phyloP scores from a whole-genome alignment of 805 yeast species.

The Wickerhamiella cacticola region DNA sequence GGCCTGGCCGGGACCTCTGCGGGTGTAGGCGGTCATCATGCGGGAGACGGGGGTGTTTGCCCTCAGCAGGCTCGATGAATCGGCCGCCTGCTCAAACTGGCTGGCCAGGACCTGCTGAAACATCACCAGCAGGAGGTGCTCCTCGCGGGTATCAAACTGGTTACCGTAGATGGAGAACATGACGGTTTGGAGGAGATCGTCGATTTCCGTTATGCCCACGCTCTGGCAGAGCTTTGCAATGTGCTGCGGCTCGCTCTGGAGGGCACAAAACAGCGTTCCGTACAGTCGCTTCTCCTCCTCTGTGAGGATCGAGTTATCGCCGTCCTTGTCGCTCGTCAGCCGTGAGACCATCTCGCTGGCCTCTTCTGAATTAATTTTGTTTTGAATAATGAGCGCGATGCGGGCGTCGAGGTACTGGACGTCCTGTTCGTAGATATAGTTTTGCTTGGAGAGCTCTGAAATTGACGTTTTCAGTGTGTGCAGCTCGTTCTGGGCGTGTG shows the following conservation, averaged over 20 bases:
- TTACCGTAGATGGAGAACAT: slow-evolving; percentile 34
- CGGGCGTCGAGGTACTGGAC: slow-evolving; percentile 31
- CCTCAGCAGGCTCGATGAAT: slow-evolving; percentile 28
- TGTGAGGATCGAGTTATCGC: slow-evolving; percentile 16
- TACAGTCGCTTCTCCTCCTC: slow-evolving; percentile 23
- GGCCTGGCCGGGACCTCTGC: slow-evolving; percentile 32
- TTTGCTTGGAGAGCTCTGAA: slow-evolving; percentile 29
- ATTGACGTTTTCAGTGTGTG: slow-evolving; percentile 28
- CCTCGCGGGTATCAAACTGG: slow-evolving; percentile 33
- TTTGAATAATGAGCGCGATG: slow-evolving; percentile 31
- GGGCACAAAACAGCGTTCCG: slow-evolving; percentile 29
- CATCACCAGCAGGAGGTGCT: slow-evolving; percentile 30
- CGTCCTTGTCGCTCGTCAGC: slow-evolving; percentile 17
- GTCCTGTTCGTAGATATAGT: slow-evolving; percentile 31
- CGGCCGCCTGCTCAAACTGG: slow-evolving; percentile 30
- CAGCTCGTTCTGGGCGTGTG: slow-evolving; percentile 27
- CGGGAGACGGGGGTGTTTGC: slow-evolving; percentile 33
- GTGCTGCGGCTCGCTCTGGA: slow-evolving; percentile 31
- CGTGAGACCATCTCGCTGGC: slow-evolving; percentile 28
- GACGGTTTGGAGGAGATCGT: slow-evolving; percentile 31
- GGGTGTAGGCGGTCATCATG: slow-evolving; percentile 32
- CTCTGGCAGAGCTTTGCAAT: slow-evolving; percentile 28
- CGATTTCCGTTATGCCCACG: slow-evolving; percentile 30
- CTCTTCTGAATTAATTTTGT: slow-evolving; percentile 30
- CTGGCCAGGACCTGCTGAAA: slow-evolving; percentile 30